Evolutionary conservation across 1,139 yeast genomes (phyloP), one percentile per base, ranked within the genome.

Genomic region (Diutina rugosa): DNA sequence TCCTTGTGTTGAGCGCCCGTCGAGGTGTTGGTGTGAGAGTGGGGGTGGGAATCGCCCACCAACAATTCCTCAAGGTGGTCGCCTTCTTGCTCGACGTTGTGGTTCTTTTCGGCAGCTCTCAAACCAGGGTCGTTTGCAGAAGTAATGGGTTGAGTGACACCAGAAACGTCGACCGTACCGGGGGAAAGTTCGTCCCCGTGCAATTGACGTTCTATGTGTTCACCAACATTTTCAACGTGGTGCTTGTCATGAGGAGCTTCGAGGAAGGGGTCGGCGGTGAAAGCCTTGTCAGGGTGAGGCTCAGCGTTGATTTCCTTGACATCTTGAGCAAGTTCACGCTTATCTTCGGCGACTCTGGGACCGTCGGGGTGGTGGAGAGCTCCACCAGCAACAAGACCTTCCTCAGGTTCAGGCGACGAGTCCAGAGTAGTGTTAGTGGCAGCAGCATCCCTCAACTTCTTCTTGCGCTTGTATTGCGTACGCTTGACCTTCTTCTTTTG

Each of bases 401-500:
- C 16, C 10, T 49, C 53, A 10, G 53, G 53, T 8, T 49, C 53
- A 16, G 53, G 44, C 14, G 53, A 49, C 5, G 53, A 30, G 44
- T 30, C 44, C 16, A 30, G 29, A 29, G 51, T 29, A 56, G 60
- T 61, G 16, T 48, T 53, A 28, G 55, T 54, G 10, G 67, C 71
- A 51, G 75, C 74, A 57, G 78, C 80, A 53, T 81, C 79, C 59
- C 60, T 61, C 63, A 62, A 56, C 71, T 75, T 75, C 72, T 73
- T 74, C 65, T 72, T 75, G 56, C 74, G 74, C 69, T 73, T 76
- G 67, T 75, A 72, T 63, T 74, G 74, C 55, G 71, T 68, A 69
- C 77, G 73, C 72, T 76, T 76, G 58, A 76, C 77, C 67, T 76
- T 76, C 66, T 74, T 76, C 72, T 74, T 75, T 58, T 72, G 77